Conservation (phyloP, 139 green algal species). For the Auxenochlorella pyrenoidosa region DNA sequence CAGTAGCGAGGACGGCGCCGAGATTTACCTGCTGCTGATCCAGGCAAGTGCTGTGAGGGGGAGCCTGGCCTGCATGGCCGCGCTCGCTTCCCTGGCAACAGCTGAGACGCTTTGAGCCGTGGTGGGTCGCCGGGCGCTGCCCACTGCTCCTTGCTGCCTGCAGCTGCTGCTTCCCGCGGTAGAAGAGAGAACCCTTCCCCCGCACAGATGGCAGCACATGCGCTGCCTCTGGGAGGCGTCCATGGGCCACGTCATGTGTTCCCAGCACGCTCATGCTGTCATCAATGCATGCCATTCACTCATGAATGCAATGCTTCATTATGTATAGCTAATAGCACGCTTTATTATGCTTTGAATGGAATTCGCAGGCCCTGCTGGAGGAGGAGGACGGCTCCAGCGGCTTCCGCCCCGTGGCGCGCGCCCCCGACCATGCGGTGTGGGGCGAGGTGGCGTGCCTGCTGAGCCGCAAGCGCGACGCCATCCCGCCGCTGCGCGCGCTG, state of each 20-base stretch:
- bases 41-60: constrained; percentile 33
- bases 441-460: constrained; percentile 58
- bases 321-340: too few relatives aligned
- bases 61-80: too few relatives aligned
- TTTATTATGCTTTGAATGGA: neutral
- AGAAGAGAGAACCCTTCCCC: too few relatives aligned
- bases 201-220: too few relatives aligned
- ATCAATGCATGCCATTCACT: too few relatives aligned
- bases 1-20: constrained; percentile 9
- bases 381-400: neutral
- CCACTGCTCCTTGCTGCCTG: too few relatives aligned
- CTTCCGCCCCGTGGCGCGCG: constrained; percentile 16
- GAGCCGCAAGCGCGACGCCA: constrained; percentile 56
- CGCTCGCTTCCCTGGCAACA: neutral
- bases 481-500: constrained; percentile 65
- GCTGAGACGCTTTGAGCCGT: neutral
- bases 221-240: too few relatives aligned
- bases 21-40: constrained; percentile 58
- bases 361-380: constrained; percentile 21
- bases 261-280: too few relatives aligned
- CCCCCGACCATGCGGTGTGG: constrained; percentile 48
- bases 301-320: too few relatives aligned
- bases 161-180: neutral
- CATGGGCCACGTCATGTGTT: too few relatives aligned
- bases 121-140: neutral